Evolutionary conservation across 2,329 filamentous ascomycete genomes (phyloP).

Genomic region (Akanthomyces lecanii): DNA sequence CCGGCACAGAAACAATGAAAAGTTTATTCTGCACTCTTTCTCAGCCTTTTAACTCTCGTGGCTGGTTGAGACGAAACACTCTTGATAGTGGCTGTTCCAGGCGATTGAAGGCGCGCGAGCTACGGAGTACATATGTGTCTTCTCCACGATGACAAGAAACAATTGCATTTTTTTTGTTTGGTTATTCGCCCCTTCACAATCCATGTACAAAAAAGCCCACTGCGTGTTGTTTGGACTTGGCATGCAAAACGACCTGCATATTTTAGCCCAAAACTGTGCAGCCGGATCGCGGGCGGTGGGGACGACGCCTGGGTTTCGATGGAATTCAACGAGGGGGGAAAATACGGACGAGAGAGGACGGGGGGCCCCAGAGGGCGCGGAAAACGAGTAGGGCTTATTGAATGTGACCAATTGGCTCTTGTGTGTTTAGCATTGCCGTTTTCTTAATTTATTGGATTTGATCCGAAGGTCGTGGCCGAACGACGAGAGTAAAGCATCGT

Average conservation of each 20-base stretch:
- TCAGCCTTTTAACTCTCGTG: too few relatives aligned
- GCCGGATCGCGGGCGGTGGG: slow-evolving; percentile 13
- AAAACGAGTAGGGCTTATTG: neutral
- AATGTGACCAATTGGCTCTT: neutral
- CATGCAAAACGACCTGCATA: slow-evolving; percentile 13
- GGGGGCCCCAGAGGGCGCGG: neutral
- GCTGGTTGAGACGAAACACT: too few relatives aligned
- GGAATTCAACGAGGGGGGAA: slow-evolving; percentile 8
- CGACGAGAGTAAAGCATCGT: neutral
- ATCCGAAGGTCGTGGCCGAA: neutral
- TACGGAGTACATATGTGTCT: too few relatives aligned
- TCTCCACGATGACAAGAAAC: too few relatives aligned
- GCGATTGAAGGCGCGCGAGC: too few relatives aligned
- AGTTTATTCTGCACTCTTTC: neutral
- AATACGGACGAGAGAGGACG: neutral
- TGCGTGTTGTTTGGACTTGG: neutral
- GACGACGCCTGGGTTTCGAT: neutral
- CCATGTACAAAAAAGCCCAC: neutral
- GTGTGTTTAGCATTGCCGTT: neutral
- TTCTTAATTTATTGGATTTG: neutral
- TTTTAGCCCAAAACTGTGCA: slow-evolving; percentile 5
- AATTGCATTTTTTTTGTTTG: neutral
- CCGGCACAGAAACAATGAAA: neutral
- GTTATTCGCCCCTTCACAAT: neutral
- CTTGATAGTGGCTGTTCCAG: too few relatives aligned